Percentiles rank a stretch among this genome's conserved stretches.
Evolutionary conservation across 23 red algal genomes (phyloP).

Genomic region (Chondrus crispus): DNA sequence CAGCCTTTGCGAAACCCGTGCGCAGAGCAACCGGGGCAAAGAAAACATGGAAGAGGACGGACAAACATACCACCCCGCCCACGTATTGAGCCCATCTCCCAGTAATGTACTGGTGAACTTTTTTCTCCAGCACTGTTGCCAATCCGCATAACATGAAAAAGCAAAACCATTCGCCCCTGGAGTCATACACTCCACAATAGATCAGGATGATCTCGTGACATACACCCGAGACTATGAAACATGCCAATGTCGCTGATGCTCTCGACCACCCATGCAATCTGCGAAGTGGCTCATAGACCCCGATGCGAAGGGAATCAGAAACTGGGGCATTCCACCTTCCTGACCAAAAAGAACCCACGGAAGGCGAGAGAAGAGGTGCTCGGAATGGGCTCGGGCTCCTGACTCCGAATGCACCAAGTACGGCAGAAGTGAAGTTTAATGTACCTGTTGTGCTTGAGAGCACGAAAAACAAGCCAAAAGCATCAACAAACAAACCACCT

Average conservation of each 20-base stretch:
- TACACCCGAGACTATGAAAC: conserved; percentile 29
- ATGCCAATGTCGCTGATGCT: neutral
- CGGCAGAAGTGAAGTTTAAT: conserved; percentile 24
- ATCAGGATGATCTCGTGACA: conserved; percentile 30
- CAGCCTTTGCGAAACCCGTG: conserved; percentile 28
- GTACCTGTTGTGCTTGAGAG: conserved; percentile 10
- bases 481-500: conserved; percentile 13
- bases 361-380: conserved; percentile 6
- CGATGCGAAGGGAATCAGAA: conserved; percentile 38
- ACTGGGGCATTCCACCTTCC: conserved; percentile 49
- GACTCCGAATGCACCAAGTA: conserved; percentile 6
- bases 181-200: conserved; percentile 28
- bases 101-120: neutral
- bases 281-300: conserved; percentile 32
- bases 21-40: conserved; percentile 32
- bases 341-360: conserved; percentile 28
- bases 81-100: neutral
- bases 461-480: conserved; percentile 4
- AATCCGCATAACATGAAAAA: conserved; percentile 38
- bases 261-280: conserved; percentile 16
- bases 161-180: conserved; percentile 25
- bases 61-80: neutral
- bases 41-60: neutral
- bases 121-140: conserved; percentile 4
- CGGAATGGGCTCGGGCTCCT: conserved; percentile 23